Evolutionary conservation across 148 eudicot species (phyloP), one percentile per base, ranked within the genome.

Genomic region (Mesembryanthemum crystallinum): DNA sequence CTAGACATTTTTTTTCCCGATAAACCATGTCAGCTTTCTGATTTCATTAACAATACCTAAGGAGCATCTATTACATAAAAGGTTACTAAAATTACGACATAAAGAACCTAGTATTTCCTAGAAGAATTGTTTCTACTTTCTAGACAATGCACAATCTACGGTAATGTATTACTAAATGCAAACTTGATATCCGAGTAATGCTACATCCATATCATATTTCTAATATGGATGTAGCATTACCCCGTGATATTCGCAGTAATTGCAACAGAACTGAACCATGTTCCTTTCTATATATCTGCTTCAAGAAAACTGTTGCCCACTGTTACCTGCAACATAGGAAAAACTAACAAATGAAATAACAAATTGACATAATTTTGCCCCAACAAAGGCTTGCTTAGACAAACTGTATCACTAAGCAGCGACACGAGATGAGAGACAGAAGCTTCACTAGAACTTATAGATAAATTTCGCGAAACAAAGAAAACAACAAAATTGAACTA

Each of bases 221-320:
- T n/a, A n/a, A n/a, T n/a, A n/a, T n/a, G n/a, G n/a, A n/a, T n/a
- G n/a, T n/a, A n/a, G n/a, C n/a, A n/a, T n/a, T n/a, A n/a, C n/a
- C n/a, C n/a, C n/a, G n/a, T 8, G 75, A 60, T 23, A 52, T 18
- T 54, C 71, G 18, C 74, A 67, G 60, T 28, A 51, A 58, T 25
- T 54, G 65, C 58, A 54, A 35, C 32, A 25, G 17, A 51, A 37
- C 10, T 39, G 42, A 54, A 27, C 30, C 35, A 25, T 20, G 39
- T 60, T 73, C 49, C 43, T 20, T 28, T 58, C 68, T 74, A 89
- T 65, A 92, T 68, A 79, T 92, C 97, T 24, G 84, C 83, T 8
- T 82, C 84, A 60, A 92, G 89, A 61, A 90, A 90, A 78, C 84
- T 87, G 45, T 73, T 83, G 23, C 86, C 72, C 69, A 92, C 60